Percentiles rank a stretch among this genome's conserved stretches.
phyloP scores from a whole-genome alignment of 2,329 filamentous ascomycete genomes.

The Epichloe elymi region DNA sequence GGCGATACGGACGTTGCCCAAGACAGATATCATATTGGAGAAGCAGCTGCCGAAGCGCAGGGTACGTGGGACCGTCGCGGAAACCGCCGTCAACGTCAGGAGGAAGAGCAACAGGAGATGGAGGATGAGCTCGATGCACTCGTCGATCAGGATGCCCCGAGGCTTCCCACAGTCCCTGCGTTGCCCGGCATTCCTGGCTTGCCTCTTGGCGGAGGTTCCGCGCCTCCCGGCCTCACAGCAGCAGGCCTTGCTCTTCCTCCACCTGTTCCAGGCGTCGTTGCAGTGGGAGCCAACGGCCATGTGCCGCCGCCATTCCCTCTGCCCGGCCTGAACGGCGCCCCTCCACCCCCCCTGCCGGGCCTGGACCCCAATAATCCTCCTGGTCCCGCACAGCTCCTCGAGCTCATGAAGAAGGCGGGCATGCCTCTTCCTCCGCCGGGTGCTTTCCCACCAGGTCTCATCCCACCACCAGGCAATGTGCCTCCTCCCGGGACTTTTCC shows the following conservation, averaged over 20 bases:
- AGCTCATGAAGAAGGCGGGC: slow-evolving; percentile 53
- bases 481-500: slow-evolving; percentile 20
- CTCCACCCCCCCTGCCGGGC: slow-evolving; percentile 38
- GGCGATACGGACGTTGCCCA: slow-evolving; percentile 77
- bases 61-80: slow-evolving; percentile 85
- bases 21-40: slow-evolving; percentile 90
- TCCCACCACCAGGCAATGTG: slow-evolving; percentile 27
- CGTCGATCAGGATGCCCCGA: slow-evolving; percentile 70
- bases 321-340: slow-evolving; percentile 31
- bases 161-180: slow-evolving; percentile 31
- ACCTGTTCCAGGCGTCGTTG: slow-evolving; percentile 39
- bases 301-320: slow-evolving; percentile 42
- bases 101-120: slow-evolving; percentile 86
- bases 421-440: slow-evolving; percentile 45
- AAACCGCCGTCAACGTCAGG: slow-evolving; percentile 64
- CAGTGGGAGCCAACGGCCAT: slow-evolving; percentile 23
- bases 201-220: slow-evolving; percentile 24
- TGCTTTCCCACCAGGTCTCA: slow-evolving; percentile 29
- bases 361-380: slow-evolving; percentile 47
- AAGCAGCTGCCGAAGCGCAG: slow-evolving; percentile 81
- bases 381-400: slow-evolving; percentile 46
- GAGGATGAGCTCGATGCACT: slow-evolving; percentile 90
- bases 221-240: slow-evolving; percentile 29
- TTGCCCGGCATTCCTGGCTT: slow-evolving; percentile 49
- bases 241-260: slow-evolving; percentile 28